These are phyloP conservation scores for Bjerkandera adusta DNA, from an alignment of 1,284 basidiomycete species.

Conservation along the genomic window DNA sequence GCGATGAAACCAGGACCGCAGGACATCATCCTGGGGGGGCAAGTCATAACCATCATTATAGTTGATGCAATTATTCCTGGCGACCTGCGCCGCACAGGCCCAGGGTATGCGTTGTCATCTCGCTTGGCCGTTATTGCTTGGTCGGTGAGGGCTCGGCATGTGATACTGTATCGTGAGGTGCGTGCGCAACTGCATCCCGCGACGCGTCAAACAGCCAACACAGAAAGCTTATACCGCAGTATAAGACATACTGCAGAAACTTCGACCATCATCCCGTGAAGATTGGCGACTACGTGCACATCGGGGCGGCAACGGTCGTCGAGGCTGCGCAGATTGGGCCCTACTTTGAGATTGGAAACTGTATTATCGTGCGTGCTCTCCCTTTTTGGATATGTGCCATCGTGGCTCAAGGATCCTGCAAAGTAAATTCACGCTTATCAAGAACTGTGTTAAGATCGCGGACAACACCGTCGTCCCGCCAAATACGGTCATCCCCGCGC, in stretches of 20 bases:
- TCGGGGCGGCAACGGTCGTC: slow-evolving; percentile 84
- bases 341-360: slow-evolving; percentile 94
- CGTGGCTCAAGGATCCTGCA: too few relatives aligned
- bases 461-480: slow-evolving; percentile 90
- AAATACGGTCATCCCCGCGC: slow-evolving; percentile 88
- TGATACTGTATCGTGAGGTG: slow-evolving; percentile 90
- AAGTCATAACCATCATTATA: slow-evolving; percentile 97
- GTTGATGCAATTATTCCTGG: slow-evolving; percentile 86
- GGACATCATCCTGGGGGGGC: slow-evolving; percentile 95
- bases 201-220: not conserved
- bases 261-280: slow-evolving; percentile 99
- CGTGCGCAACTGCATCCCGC: slow-evolving; percentile 20
- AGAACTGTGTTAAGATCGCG: slow-evolving; percentile 88
- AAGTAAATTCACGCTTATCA: slow-evolving; percentile 95
- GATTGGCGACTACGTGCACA: slow-evolving; percentile 92
- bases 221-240: slow-evolving; percentile 61
- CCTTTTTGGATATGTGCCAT: too few relatives aligned
- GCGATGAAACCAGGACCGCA: slow-evolving; percentile 93
- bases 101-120: slow-evolving; percentile 92
- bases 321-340: slow-evolving; percentile 95
- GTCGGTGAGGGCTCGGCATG: slow-evolving; percentile 87
- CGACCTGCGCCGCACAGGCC: slow-evolving; percentile 80
- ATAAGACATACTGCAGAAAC: slow-evolving; percentile 86
- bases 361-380: slow-evolving; percentile 77
- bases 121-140: slow-evolving; percentile 89